Percentiles rank a stretch among this genome's conserved stretches.
Conservation (phyloP, 2,329 filamentous ascomycete species). For the Zopfia rhizophila region DNA sequence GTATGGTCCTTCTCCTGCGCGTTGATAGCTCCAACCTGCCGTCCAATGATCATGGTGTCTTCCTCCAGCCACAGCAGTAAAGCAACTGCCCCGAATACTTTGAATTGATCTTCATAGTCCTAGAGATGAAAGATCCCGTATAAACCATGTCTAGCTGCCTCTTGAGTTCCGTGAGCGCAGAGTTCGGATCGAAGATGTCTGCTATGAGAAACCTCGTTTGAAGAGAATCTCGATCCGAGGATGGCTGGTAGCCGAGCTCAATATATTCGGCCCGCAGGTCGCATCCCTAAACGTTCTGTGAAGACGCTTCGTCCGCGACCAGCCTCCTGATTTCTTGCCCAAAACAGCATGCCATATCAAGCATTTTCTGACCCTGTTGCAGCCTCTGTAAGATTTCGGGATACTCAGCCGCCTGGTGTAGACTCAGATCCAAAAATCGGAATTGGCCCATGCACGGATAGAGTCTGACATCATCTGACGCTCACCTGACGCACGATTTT, state of each 20-base stretch:
- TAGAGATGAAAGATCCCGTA: slow-evolving; percentile 55
- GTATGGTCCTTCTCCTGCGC: slow-evolving; percentile 28
- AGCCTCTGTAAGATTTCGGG: slow-evolving; percentile 40
- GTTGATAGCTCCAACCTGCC: slow-evolving; percentile 57
- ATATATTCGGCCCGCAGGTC: slow-evolving; percentile 59
- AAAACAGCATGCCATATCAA: slow-evolving; percentile 59
- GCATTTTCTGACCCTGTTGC: slow-evolving; percentile 36
- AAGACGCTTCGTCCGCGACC: slow-evolving; percentile 51
- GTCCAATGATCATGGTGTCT: slow-evolving; percentile 63
- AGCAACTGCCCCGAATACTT: slow-evolving; percentile 46
- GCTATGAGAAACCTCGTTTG: slow-evolving; percentile 62
- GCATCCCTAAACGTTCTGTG: slow-evolving; percentile 50
- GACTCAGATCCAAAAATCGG: slow-evolving; percentile 41
- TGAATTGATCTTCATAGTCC: slow-evolving; percentile 44
- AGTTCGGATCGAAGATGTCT: slow-evolving; percentile 56
- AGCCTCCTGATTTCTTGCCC: slow-evolving; percentile 57
- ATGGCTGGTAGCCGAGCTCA: slow-evolving; percentile 61
- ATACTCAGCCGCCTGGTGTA: slow-evolving; percentile 33
- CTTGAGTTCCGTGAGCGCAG: slow-evolving; percentile 36
- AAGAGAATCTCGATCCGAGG: slow-evolving; percentile 50
- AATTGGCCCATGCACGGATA: slow-evolving; percentile 49
- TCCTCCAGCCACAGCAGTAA: slow-evolving; percentile 49
- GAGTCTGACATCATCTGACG: too few species aligned
- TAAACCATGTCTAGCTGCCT: slow-evolving; percentile 53
- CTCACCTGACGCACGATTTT: too few species aligned